Percentiles rank a stretch among this genome's conserved stretches.
phyloP scores from a whole-genome alignment of 129 eudicot genomes.

The Solidago caesia region DNA sequence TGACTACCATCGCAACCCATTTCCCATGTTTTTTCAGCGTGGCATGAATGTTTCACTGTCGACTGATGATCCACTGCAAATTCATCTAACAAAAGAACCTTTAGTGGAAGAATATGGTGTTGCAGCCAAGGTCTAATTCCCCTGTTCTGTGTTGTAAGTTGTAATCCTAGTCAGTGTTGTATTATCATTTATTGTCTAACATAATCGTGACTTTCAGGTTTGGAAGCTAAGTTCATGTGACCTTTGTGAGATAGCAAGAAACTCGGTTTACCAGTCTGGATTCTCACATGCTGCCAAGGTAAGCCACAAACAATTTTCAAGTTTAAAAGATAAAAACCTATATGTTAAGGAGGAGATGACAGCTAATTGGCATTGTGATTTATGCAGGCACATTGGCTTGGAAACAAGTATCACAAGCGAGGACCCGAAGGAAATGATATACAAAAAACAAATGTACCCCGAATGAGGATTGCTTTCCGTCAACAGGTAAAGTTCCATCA shows the following conservation, averaged over 20 bases:
- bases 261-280: constrained; percentile 96
- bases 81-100: constrained; percentile 92
- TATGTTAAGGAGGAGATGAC: not conserved
- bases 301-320: not conserved
- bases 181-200: constrained; percentile 9
- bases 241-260: constrained; percentile 92
- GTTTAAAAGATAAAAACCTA: no score
- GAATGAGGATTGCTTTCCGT: constrained; percentile 70
- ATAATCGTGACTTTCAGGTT: constrained; percentile 43
- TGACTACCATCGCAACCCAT: constrained; percentile 95
- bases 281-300: constrained; percentile 93
- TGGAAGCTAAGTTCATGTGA: constrained; percentile 99
- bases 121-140: constrained; percentile 78
- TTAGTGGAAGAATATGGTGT: constrained; percentile 97
- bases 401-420: constrained; percentile 58
- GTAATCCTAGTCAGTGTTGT: constrained; percentile 10
- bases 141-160: not conserved
- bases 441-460: constrained; percentile 88
- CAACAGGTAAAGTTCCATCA: constrained; percentile 55
- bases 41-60: constrained; percentile 95
- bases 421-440: constrained; percentile 92
- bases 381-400: constrained; percentile 88
- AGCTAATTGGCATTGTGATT: not conserved
- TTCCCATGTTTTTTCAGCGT: constrained; percentile 94
- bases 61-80: constrained; percentile 91